Evolutionary conservation across 352 stramenopile genomes (phyloP).

Genomic region (Pythium scleroteichum): DNA sequence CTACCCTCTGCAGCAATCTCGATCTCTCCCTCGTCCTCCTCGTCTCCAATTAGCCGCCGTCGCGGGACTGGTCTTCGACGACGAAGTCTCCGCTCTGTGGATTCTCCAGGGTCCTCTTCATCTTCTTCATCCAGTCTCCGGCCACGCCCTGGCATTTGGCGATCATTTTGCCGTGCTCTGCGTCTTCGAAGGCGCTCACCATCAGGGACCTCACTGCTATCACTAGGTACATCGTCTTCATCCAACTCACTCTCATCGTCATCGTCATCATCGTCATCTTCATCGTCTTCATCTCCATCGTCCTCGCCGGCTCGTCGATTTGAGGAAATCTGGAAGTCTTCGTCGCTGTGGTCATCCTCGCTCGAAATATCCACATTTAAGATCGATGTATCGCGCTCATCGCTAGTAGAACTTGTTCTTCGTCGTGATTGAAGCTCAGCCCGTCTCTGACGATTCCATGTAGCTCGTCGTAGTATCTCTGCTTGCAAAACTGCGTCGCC

Average conservation of each 20-base stretch:
- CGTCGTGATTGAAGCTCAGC: constrained; percentile 31
- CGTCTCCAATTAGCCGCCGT: constrained; percentile 34
- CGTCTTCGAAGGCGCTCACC: constrained; percentile 31
- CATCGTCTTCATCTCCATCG: constrained; percentile 24
- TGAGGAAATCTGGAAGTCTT: constrained; percentile 63
- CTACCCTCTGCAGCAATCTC: constrained; percentile 59
- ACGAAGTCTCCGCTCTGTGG: not conserved
- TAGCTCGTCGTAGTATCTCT: constrained; percentile 55
- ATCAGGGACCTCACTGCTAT: constrained; percentile 21
- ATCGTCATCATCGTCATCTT: constrained; percentile 18
- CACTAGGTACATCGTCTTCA: constrained; percentile 34
- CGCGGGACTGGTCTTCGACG: constrained; percentile 20
- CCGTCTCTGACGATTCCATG: constrained; percentile 29
- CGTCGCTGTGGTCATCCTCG: constrained; percentile 84
- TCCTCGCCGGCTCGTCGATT: constrained; percentile 5
- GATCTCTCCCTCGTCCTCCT: constrained; percentile 49
- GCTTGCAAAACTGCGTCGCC: constrained; percentile 68
- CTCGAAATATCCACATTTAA: constrained; percentile 85
- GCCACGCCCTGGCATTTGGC: constrained; percentile 13
- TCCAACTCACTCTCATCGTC: constrained; percentile 25
- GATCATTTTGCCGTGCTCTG: constrained; percentile 16
- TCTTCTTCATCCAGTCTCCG: constrained; percentile 24
- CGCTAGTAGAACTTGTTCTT: constrained; percentile 41
- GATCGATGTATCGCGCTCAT: constrained; percentile 84
- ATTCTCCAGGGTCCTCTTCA: constrained; percentile 40